Percentiles rank a stretch among this genome's conserved stretches.
Conservation (phyloP, 202 grass and related monocot genomes). For the Eragrostis tef region DNA sequence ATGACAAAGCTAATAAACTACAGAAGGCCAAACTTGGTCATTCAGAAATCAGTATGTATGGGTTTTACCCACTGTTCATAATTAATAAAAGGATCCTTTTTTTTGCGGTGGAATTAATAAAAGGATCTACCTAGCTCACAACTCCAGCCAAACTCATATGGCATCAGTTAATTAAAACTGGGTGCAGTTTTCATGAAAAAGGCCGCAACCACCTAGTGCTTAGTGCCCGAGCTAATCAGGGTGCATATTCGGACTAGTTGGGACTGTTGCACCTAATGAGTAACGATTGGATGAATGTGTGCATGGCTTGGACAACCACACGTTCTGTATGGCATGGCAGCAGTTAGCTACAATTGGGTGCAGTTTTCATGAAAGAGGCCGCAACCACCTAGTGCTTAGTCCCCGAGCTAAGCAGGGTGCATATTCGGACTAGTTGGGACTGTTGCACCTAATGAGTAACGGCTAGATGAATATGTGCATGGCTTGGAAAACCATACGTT, state of each 20-base stretch:
- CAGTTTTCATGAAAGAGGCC: background rate
- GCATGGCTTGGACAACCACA: background rate
- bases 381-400: background rate
- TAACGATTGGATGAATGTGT: background rate
- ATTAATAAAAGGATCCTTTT: background rate
- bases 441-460: too few species aligned
- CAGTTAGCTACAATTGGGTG: background rate
- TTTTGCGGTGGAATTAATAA: too few species aligned
- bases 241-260: background rate
- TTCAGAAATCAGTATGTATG: background rate
- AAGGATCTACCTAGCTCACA: background rate
- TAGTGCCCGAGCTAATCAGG: background rate
- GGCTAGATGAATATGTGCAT: background rate
- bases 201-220: background rate
- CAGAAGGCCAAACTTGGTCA: background rate
- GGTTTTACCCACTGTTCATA: background rate
- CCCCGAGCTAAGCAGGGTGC: background rate
- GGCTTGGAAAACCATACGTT: background rate
- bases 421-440: background rate
- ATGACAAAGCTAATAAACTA: constrained; percentile 16
- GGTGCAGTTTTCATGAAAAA: background rate
- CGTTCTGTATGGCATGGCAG: background rate
- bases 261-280: too few species aligned
- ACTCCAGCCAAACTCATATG: background rate
- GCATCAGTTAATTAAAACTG: constrained; percentile 9